A percentile compares a stretch with the other conserved stretches of the same genome.
phyloP scores from a whole-genome alignment of 495 filamentous ascomycete species.

The Mycothermus thermophilus region DNA sequence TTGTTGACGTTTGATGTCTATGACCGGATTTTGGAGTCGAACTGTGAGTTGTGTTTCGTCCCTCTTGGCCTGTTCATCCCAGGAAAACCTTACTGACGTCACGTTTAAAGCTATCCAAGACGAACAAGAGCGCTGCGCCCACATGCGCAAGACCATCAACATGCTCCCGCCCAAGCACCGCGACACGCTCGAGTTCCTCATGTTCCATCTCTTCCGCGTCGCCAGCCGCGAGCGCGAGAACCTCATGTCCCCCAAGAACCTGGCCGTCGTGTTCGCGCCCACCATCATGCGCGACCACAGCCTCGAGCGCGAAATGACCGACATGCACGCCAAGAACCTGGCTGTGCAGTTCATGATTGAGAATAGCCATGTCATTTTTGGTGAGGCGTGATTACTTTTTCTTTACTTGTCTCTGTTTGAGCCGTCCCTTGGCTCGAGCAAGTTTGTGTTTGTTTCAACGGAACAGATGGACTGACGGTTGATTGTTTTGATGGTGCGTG shows the following conservation, averaged over 20 bases:
- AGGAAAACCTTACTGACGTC: too few relatives aligned
- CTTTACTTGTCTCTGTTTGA: not conserved
- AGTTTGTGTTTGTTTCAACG: too few relatives aligned
- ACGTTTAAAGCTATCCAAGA: conserved; percentile 30
- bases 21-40: conserved; percentile 71
- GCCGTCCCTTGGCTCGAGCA: not conserved
- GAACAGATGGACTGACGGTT: too few relatives aligned
- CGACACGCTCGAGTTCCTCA: conserved; percentile 81
- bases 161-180: conserved; percentile 69
- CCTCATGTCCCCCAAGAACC: conserved; percentile 84
- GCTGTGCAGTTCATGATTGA: conserved; percentile 85
- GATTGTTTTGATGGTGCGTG: too few relatives aligned
- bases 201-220: conserved; percentile 88
- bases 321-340: conserved; percentile 82
- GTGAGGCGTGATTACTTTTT: conserved; percentile 11
- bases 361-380: conserved; percentile 68
- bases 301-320: conserved; percentile 86
- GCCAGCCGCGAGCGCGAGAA: conserved; percentile 73
- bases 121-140: conserved; percentile 46
- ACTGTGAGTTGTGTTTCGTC: conserved; percentile 27
- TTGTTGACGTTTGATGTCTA: conserved; percentile 90
- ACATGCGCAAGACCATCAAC: conserved; percentile 55
- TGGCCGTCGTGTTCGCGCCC: conserved; percentile 95
- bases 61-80: too few relatives aligned
- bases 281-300: conserved; percentile 88